Conservation (phyloP, 1,139 yeast species). For the Blastobotrys arbuscula region DNA sequence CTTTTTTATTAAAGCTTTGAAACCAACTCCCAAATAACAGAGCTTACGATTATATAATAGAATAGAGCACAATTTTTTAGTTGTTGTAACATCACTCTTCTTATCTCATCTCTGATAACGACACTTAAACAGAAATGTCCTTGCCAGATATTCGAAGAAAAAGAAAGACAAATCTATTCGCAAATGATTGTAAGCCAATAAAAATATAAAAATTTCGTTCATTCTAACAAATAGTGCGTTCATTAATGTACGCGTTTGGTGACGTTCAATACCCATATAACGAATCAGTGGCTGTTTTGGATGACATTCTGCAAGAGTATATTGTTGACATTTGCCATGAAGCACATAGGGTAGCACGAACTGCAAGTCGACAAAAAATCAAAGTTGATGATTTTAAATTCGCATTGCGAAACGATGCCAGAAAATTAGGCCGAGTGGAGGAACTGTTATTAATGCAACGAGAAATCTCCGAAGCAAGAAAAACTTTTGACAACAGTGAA, state of each 20-base stretch:
- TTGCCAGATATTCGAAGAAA: slow-evolving; percentile 8
- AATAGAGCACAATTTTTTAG: no score
- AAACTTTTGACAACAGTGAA: slow-evolving; percentile 69
- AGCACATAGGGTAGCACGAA: slow-evolving; percentile 48
- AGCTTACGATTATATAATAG: no score
- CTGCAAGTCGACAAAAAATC: slow-evolving; percentile 61
- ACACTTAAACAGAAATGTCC: slow-evolving; percentile 3
- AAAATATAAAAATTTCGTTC: background rate
- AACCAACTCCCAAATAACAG: no score
- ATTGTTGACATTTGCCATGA: slow-evolving; percentile 63
- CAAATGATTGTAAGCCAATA: slow-evolving; percentile 33
- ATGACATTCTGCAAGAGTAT: slow-evolving; percentile 77
- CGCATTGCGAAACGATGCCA: slow-evolving; percentile 75
- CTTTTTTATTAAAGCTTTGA: no score
- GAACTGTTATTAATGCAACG: slow-evolving; percentile 71
- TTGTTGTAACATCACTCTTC: no score
- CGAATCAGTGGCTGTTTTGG: slow-evolving; percentile 72
- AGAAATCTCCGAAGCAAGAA: slow-evolving; percentile 72
- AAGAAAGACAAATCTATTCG: slow-evolving; percentile 32
- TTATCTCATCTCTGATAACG: no score
- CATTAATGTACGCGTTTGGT: slow-evolving; percentile 78
- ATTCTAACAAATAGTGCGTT: slow-evolving; percentile 48
- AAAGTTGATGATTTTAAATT: slow-evolving; percentile 86
- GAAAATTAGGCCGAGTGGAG: slow-evolving; percentile 77
- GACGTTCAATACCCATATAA: slow-evolving; percentile 75